Conservation (phyloP, 495 filamentous ascomycete genomes). For the Aspergillus sclerotiicarbonarius region DNA sequence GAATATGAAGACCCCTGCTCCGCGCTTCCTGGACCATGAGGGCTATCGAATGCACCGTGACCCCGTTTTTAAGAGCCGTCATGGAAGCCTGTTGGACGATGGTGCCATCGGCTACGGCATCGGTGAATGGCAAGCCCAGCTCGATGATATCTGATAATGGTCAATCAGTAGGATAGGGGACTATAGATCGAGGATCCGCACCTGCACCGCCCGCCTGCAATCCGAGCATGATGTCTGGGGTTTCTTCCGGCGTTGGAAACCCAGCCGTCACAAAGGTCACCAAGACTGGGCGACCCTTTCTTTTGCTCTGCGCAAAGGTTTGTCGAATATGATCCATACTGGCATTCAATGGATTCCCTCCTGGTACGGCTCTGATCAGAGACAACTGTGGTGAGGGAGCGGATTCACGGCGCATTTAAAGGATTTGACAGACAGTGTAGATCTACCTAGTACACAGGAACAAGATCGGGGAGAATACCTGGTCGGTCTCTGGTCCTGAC, state of each 20-base stretch:
- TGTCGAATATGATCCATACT: background rate
- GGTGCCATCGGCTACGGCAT: conserved; percentile 84
- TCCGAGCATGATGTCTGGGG: conserved; percentile 69
- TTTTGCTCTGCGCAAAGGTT: conserved; percentile 74
- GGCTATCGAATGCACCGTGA: conserved; percentile 65
- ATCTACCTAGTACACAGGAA: no score
- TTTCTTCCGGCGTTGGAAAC: conserved; percentile 68
- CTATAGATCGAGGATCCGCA: conserved; percentile 32
- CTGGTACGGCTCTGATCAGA: no score
- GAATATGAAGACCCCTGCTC: conserved; percentile 63
- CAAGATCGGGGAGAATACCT: no score
- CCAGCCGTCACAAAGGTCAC: conserved; percentile 91
- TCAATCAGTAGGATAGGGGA: background rate
- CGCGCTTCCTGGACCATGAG: conserved; percentile 71
- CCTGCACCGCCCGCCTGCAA: conserved; percentile 87
- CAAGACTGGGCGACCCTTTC: conserved; percentile 54
- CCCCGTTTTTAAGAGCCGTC: conserved; percentile 73
- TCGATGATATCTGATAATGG: conserved; percentile 22
- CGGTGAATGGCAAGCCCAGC: conserved; percentile 77
- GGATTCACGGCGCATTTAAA: no score
- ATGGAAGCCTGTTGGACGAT: conserved; percentile 81
- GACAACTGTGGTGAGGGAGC: background rate
- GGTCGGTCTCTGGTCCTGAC: no score
- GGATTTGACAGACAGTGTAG: no score
- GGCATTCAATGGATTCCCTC: no score